Evolutionary conservation across 768 basidiomycete species (phyloP).

Genomic region (Lenzites betulinus): DNA sequence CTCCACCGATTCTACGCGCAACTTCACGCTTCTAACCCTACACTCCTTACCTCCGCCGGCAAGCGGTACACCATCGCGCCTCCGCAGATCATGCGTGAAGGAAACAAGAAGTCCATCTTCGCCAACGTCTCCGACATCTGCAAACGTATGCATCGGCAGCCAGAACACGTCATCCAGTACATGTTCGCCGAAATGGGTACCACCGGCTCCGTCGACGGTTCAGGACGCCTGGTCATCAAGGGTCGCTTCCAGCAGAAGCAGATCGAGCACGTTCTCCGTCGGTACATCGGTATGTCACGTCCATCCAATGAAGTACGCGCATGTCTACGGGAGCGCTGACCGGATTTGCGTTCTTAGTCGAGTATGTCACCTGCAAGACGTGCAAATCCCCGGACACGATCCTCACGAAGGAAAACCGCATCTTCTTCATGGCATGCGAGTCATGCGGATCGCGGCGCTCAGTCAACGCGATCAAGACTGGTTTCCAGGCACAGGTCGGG

Average conservation of each 20-base stretch:
- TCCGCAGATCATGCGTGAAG: slow-evolving; percentile 91
- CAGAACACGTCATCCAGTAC: slow-evolving; percentile 97
- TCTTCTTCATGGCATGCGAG: slow-evolving; percentile 97
- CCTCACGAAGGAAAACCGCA: slow-evolving; percentile 95
- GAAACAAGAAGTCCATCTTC: slow-evolving; percentile 96
- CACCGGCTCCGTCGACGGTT: slow-evolving; percentile 91
- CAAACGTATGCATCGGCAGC: slow-evolving; percentile 96
- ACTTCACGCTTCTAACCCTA: slow-evolving; percentile 92
- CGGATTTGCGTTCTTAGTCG: slow-evolving; percentile 53
- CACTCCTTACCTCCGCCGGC: slow-evolving; percentile 78
- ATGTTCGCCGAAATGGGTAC: slow-evolving; percentile 99
- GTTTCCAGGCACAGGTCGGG: slow-evolving; percentile 95
- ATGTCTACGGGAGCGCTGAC: not conserved
- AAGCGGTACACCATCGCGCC: slow-evolving; percentile 98
- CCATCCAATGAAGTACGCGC: not conserved
- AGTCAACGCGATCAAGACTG: slow-evolving; percentile 96
- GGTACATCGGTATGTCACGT: slow-evolving; percentile 85
- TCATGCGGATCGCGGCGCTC: slow-evolving; percentile 89
- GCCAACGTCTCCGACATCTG: slow-evolving; percentile 97
- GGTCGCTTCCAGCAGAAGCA: slow-evolving; percentile 99
- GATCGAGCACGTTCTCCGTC: slow-evolving; percentile 93
- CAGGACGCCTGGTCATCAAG: slow-evolving; percentile 91
- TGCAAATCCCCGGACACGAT: slow-evolving; percentile 99
- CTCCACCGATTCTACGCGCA: slow-evolving; percentile 90
- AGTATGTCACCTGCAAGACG: slow-evolving; percentile 99